phyloP scores from a whole-genome alignment of 345 rosid species.

The Nephelium lappaceum region DNA sequence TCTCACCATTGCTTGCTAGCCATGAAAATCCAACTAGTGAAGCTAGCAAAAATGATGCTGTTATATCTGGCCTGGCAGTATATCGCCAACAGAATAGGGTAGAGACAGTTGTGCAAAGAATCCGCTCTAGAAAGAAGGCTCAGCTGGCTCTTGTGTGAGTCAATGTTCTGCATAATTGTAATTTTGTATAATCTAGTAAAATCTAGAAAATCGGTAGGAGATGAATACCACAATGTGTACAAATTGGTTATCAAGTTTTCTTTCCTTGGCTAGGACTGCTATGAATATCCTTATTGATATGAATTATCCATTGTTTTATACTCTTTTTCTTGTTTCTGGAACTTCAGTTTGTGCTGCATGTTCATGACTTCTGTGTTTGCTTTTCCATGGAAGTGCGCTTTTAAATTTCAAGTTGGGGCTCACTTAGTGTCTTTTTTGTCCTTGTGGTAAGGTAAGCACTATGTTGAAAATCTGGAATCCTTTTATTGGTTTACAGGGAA shows the following conservation, averaged over 20 bases:
- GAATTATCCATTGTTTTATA: constrained; percentile 14
- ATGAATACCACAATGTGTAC: constrained; percentile 14
- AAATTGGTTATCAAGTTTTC: constrained; percentile 22
- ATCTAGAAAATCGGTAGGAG: constrained; percentile 25
- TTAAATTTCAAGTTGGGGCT: constrained; percentile 5
- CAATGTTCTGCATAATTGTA: constrained; percentile 48
- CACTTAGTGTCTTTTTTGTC: constrained; percentile 24
- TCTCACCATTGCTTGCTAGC: constrained; percentile 61
- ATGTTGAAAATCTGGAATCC: constrained; percentile 45
- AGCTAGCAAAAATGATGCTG: constrained; percentile 48
- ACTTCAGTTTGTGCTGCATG: constrained; percentile 10
- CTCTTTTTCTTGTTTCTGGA: background rate
- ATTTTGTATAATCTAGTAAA: constrained; percentile 34
- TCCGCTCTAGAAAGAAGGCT: constrained; percentile 69
- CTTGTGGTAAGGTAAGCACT: constrained; percentile 21
- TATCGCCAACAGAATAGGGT: constrained; percentile 77
- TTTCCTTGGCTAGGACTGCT: constrained; percentile 28
- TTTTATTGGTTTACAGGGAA: constrained; percentile 84
- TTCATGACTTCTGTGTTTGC: constrained; percentile 11
- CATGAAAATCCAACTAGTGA: constrained; percentile 52
- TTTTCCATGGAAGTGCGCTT: constrained; percentile 17
- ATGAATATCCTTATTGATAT: constrained; percentile 23
- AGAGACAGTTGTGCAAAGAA: constrained; percentile 69
- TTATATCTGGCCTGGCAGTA: constrained; percentile 53
- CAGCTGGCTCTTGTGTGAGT: constrained; percentile 83